Evolutionary conservation across 2,329 filamentous ascomycete species (phyloP), one percentile per base, ranked within the genome.

Genomic region (Penicillium sp.): DNA sequence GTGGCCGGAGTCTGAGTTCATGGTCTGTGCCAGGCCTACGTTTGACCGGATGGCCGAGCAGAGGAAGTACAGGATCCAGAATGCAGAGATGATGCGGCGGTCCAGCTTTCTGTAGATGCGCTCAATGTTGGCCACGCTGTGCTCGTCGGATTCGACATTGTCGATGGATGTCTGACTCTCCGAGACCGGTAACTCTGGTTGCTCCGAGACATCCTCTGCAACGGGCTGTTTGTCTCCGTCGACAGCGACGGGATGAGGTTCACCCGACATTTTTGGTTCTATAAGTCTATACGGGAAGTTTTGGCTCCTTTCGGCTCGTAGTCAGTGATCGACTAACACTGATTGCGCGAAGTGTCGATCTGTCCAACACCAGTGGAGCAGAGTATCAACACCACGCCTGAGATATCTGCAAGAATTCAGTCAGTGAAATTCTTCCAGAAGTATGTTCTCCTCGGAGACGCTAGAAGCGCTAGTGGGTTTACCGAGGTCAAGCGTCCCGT

Each of bases 41-140:
- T 95, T 96, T 66, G 91, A 94, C 49, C 91, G 87, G 67, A 96
- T 94, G 57, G 91, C 92, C 0, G 91, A 94, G 80, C 91, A 94
- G 60, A 96, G 83, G 70, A 96, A 96, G 77, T 96, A 96, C 14
- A 96, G 82, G 14, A 88, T 73, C 92, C 92, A 96, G 74, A 96
- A 93, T 29, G 92, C 90, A 82, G 82, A 81, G 56, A 84, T 79
- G 55, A 85, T 84, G 16, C 83, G 76, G n/a, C 77, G 76, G 60
- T 85, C 83, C 32, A 85, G 75, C 71, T 84, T 85, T 49, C 81
- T 82, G 59, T 75, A 75, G 36, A 75, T 70, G 10, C 72, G 71
- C 55, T 75, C 71, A 39, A 75, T 69, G 38, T 70, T 64, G 24
- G 65, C 71, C 16, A 67, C 48, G 51, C 66, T 67, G 29, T 68